Conservation (phyloP, 805 yeast genomes). For the Maudiozyma saulgeensis region DNA sequence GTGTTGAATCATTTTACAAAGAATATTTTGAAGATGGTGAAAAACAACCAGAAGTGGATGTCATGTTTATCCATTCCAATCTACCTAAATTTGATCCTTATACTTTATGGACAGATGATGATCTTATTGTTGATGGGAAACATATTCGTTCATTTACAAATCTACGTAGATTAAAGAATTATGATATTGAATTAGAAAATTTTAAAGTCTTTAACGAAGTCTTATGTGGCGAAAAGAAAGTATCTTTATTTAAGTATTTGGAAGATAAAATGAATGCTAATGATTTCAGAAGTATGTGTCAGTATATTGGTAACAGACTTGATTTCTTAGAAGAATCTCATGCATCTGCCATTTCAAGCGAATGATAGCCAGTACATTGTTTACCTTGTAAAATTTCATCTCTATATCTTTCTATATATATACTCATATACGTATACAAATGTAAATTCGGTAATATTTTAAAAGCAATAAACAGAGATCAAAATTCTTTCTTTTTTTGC, state of each 20-base stretch:
- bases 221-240: slow-evolving; percentile 10
- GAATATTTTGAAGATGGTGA: slow-evolving; percentile 4
- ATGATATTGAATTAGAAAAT: slow-evolving; percentile 23
- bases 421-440: too few relatives aligned
- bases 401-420: too few relatives aligned
- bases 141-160: slow-evolving; percentile 20
- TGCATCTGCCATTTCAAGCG: not conserved
- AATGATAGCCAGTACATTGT: not conserved
- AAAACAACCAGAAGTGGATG: slow-evolving; percentile 8
- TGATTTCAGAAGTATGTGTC: slow-evolving; percentile 15
- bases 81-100: slow-evolving; percentile 33
- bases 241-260: slow-evolving; percentile 15
- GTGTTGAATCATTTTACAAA: slow-evolving; percentile 5
- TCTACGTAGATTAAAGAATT: slow-evolving; percentile 12
- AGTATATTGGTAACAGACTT: slow-evolving; percentile 16
- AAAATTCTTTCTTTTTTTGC: too few relatives aligned
- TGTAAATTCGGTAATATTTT: too few relatives aligned
- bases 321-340: slow-evolving; percentile 18
- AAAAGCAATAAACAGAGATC: too few relatives aligned
- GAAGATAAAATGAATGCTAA: slow-evolving; percentile 8
- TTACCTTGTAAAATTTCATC: not conserved
- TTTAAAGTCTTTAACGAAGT: slow-evolving; percentile 16
- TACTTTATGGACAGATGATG: slow-evolving; percentile 16
- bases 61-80: slow-evolving; percentile 33
- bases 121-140: slow-evolving; percentile 16